Evolutionary conservation across 306 rosid species (phyloP), one percentile per base, ranked within the genome.

Genomic region (Cucumis cinereus): DNA sequence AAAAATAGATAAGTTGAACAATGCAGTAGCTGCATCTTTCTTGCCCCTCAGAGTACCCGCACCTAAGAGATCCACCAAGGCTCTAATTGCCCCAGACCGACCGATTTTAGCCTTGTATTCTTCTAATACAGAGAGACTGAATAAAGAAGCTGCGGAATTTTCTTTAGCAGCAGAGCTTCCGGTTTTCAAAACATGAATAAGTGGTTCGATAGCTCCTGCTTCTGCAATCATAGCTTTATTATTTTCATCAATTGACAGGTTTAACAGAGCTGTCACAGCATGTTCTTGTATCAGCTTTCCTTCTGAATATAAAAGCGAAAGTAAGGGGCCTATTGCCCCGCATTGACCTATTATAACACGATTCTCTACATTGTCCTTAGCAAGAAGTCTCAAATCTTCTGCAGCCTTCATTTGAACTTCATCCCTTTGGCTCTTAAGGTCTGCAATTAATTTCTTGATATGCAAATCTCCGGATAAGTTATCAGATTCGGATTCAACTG

Each of bases 1-100:
- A 81, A 83, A 90, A 74, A 94, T 90, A 8, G 98, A 94, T 47
- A 94, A 84, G 78, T 91, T 91, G 83, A 84, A 94, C 81, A 94
- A 82, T 73, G 98, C 98, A 30, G 98, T 90, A n/a, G 93, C 90
- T 56, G 97, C 96, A 82, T 94, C 98, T 80, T 94, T 94, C 86
- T 91, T 91, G 75, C 98, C 98, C 77, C 97, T 83, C 55, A 91
- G 87, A 78, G 94, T 91, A 54, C 97, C 96, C 3, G 85, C 89
- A 78, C 83, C 81, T 75, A 94, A 89, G 89, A 94, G 97, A 73
- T 89, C 88, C 79, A 94, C 97, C 87, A 94, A 85, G 40, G 89
- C 91, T 83, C 86, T 94, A 53, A 91, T 86, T 20, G 97, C 98
- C 77, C 93, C 94, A 14, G 97, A 87, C 47, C 96, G 95, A 16